A percentile compares a stretch with the other conserved stretches of the same genome.
phyloP scores from a whole-genome alignment of 805 yeast species.

The Kodamaea sagamina region DNA sequence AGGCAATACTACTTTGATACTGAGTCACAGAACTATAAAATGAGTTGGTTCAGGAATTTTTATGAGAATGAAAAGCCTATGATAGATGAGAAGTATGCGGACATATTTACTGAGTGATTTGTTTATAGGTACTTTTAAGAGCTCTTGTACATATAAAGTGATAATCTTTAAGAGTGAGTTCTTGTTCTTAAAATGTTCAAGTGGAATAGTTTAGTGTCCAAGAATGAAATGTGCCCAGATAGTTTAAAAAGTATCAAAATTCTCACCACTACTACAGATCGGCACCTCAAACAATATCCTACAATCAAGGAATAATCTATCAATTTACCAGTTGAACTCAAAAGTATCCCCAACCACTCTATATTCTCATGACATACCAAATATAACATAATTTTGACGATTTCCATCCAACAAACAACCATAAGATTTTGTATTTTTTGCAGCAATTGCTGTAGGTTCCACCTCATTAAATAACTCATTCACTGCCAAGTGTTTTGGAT shows the following conservation, averaged over 20 bases:
- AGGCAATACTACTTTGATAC: constrained; percentile 32
- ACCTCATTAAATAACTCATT: constrained; percentile 13
- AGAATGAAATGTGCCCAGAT: no score
- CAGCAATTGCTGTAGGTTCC: constrained; percentile 13
- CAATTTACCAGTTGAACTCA: no score
- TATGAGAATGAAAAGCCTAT: constrained; percentile 20
- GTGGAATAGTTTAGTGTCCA: no score
- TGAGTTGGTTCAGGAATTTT: constrained; percentile 30
- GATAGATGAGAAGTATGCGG: not conserved
- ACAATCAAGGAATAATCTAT: no score
- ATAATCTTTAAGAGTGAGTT: no score
- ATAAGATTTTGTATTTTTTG: constrained; percentile 21
- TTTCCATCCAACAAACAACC: constrained; percentile 45
- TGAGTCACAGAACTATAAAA: constrained; percentile 17
- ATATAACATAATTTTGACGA: constrained; percentile 40
- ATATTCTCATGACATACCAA: constrained; percentile 27
- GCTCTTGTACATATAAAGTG: no score
- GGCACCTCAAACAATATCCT: no score
- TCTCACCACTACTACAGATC: no score
- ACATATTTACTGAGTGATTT: not conserved
- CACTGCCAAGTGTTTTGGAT: constrained; percentile 36
- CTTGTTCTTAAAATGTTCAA: no score
- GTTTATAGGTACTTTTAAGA: no score
- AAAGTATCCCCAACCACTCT: no score
- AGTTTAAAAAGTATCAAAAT: no score